Evolutionary conservation across 2,329 filamentous ascomycete species (phyloP).

Genomic region (Sclerotinia spermophila): DNA sequence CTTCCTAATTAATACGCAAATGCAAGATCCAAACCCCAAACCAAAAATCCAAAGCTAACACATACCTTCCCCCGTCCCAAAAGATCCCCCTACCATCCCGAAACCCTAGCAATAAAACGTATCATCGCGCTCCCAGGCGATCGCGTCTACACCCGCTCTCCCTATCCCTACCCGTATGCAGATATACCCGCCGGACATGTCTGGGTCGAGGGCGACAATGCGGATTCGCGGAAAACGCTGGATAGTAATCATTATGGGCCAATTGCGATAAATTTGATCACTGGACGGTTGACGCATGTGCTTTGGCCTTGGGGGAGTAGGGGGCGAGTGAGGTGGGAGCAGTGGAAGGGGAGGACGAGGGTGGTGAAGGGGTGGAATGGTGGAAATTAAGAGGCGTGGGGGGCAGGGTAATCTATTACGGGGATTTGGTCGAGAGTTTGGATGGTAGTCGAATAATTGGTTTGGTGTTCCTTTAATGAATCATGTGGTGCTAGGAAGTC

Average conservation of each 20-base stretch:
- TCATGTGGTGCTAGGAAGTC: neutral
- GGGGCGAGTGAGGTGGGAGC: constrained; percentile 56
- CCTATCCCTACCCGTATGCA: constrained; percentile 51
- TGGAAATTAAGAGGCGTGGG: neutral
- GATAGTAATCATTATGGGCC: constrained; percentile 94
- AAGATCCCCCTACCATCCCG: constrained; percentile 69
- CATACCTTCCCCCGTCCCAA: neutral
- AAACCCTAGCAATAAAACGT: constrained; percentile 72
- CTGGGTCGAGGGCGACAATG: constrained; percentile 85
- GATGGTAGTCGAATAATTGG: neutral
- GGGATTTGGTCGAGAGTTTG: neutral
- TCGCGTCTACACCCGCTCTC: constrained; percentile 58
- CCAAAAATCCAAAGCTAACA: neutral
- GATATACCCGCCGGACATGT: constrained; percentile 79
- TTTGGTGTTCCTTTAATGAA: neutral
- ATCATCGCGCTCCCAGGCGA: constrained; percentile 81
- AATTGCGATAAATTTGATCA: constrained; percentile 69
- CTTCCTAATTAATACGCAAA: neutral
- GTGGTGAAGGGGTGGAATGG: constrained; percentile 38
- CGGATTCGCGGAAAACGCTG: constrained; percentile 58
- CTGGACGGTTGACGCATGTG: constrained; percentile 69
- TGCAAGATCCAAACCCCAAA: neutral
- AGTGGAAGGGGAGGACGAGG: constrained; percentile 42
- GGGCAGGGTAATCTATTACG: neutral
- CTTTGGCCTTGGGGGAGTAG: constrained; percentile 64